Percentiles rank a stretch among this genome's conserved stretches.
Conservation (phyloP, 768 basidiomycete genomes). For the Cystobasidium tubakii region DNA sequence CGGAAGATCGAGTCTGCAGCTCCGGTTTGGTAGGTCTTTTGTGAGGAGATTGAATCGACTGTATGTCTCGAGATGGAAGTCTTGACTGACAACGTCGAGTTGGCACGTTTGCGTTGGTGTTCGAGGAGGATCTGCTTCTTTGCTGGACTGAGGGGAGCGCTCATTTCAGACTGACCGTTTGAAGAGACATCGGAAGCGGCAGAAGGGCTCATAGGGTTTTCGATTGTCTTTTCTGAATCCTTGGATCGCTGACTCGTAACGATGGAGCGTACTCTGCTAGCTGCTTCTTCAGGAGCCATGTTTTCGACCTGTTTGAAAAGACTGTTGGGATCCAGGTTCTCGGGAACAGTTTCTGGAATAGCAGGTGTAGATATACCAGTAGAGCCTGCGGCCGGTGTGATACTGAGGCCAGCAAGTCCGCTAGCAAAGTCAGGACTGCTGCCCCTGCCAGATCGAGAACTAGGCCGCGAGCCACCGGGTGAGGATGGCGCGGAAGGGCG, state of each 20-base stretch:
- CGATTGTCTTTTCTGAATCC: not conserved
- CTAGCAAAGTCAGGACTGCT: not conserved
- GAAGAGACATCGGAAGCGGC: not conserved
- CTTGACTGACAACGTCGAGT: constrained; percentile 19
- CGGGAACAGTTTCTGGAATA: not conserved
- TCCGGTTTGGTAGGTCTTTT: constrained; percentile 61
- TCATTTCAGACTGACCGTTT: not conserved
- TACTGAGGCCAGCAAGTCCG: not conserved
- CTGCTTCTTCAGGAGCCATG: constrained; percentile 22
- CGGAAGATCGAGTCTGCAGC: constrained; percentile 94
- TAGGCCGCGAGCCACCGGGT: not conserved
- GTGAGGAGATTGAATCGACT: constrained; percentile 47
- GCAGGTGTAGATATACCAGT: not conserved
- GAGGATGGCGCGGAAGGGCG: constrained; percentile 18
- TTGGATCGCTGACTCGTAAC: constrained; percentile 2
- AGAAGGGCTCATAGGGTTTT: not conserved
- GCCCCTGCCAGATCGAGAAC: not conserved
- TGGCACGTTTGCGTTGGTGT: constrained; percentile 4
- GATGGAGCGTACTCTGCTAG: constrained; percentile 4
- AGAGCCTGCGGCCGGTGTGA: not conserved
- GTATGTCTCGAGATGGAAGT: constrained; percentile 32
- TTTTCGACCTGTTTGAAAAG: constrained; percentile 25
- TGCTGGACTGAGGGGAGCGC: not conserved
- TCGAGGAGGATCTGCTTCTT: constrained; percentile 6
- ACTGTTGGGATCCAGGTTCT: not conserved